A percentile compares a stretch with the other conserved stretches of the same genome.
These are phyloP conservation scores for Blastocystis sp. DNA, from an alignment of 352 stramenopile species.

Conservation along the genomic window DNA sequence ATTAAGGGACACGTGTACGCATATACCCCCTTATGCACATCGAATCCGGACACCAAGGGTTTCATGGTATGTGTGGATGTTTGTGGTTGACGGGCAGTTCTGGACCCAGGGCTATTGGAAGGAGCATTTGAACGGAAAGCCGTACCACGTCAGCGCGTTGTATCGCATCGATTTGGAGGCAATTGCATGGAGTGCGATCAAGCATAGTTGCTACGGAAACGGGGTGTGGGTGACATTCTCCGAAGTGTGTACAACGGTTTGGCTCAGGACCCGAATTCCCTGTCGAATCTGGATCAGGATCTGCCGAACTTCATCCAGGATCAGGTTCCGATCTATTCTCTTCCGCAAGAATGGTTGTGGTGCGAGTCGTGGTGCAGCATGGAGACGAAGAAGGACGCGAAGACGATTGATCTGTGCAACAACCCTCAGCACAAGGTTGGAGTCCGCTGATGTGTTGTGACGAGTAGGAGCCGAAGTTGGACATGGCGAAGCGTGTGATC, in stretches of 20 bases:
- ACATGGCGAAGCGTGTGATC: constrained; percentile 98
- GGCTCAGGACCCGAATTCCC: constrained; percentile 92
- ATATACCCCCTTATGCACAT: constrained; percentile 96
- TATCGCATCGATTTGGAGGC: constrained; percentile 96
- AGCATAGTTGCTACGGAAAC: constrained; percentile 71
- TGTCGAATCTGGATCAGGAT: constrained; percentile 98
- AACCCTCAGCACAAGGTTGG: constrained; percentile 94
- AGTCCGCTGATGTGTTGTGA: not conserved
- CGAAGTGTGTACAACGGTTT: constrained; percentile 92
- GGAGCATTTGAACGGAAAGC: constrained; percentile 88
- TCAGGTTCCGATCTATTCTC: constrained; percentile 90
- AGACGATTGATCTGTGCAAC: constrained; percentile 99
- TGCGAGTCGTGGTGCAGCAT: constrained; percentile 99
- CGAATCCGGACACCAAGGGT: constrained; percentile 86
- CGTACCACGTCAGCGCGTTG: constrained; percentile 98
- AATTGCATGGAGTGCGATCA: constrained; percentile 78
- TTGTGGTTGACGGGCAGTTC: constrained; percentile 79
- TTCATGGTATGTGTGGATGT: constrained; percentile 75
- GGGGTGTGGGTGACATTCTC: constrained; percentile 89
- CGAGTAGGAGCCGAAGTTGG: constrained; percentile 89
- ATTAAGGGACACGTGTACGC: constrained; percentile 90
- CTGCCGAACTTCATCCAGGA: constrained; percentile 95
- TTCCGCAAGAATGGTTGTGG: constrained; percentile 98
- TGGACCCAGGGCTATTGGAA: constrained; percentile 97
- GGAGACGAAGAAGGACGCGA: constrained; percentile 89